Percentiles rank a stretch among this genome's conserved stretches.
Conservation (phyloP, 2,329 filamentous ascomycete species). For the Monosporascus cannonballus region DNA sequence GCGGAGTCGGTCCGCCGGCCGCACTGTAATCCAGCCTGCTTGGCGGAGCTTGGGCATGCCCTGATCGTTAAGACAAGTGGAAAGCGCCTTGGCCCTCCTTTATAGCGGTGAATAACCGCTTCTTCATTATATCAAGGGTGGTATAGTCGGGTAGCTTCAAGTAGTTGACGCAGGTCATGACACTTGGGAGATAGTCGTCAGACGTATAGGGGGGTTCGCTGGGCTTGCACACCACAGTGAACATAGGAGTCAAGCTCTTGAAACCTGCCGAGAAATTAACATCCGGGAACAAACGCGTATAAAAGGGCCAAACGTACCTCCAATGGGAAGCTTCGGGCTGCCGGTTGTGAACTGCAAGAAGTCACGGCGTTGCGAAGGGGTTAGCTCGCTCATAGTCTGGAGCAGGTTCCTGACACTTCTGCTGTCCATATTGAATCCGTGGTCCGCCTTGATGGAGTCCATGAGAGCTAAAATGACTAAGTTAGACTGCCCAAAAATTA, state of each 20-base stretch:
- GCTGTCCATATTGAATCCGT: conserved; percentile 98
- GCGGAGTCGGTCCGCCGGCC: neutral
- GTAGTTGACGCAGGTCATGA: conserved; percentile 99
- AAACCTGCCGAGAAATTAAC: conserved; percentile 61
- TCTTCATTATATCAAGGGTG: conserved; percentile 65
- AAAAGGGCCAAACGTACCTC: conserved; percentile 57
- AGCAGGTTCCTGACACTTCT: conserved; percentile 89
- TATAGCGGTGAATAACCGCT: conserved; percentile 78
- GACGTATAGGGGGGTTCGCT: conserved; percentile 89
- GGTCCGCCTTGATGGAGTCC: conserved; percentile 97
- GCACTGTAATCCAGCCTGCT: neutral
- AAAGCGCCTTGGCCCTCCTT: conserved; percentile 96
- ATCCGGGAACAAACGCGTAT: neutral
- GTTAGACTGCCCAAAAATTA: conserved; percentile 11
- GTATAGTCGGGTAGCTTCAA: conserved; percentile 96
- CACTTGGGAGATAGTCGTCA: conserved; percentile 97
- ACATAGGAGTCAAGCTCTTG: conserved; percentile 95
- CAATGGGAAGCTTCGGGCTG: conserved; percentile 95
- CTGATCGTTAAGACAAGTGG: conserved; percentile 67
- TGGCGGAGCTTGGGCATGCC: neutral
- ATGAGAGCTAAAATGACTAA: conserved; percentile 62
- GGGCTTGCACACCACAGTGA: conserved; percentile 98
- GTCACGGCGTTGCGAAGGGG: conserved; percentile 69
- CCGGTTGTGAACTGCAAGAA: conserved; percentile 98
- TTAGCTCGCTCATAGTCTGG: conserved; percentile 88